Percentiles rank a stretch among this genome's conserved stretches.
Conservation (phyloP, 345 rosid species). For the Dovyalis caffra region DNA sequence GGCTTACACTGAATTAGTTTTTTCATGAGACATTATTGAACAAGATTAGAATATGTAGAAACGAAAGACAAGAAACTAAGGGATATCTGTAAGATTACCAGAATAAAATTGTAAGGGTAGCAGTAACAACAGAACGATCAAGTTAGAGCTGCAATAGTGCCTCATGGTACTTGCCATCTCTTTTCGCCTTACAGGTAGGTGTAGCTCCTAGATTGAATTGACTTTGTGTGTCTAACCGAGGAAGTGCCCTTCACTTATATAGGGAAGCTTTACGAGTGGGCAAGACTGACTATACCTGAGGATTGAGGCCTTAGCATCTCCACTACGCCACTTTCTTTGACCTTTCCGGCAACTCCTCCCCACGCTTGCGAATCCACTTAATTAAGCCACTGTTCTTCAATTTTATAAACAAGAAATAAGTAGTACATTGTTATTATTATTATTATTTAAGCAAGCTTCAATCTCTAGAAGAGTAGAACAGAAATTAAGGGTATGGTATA, state of each 20-base stretch:
- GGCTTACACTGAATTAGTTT: too few relatives aligned
- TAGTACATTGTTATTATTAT: not conserved
- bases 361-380: slow-evolving; percentile 31
- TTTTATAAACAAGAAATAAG: not conserved
- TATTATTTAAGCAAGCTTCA: not conserved
- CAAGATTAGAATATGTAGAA: not conserved
- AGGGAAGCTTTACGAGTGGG: not conserved
- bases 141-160: slow-evolving; percentile 17
- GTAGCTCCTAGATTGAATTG: not conserved
- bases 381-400: not conserved
- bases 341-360: slow-evolving; percentile 22
- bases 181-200: not conserved
- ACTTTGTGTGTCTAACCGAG: not conserved
- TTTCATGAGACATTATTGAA: not conserved
- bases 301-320: slow-evolving; percentile 4
- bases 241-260: slow-evolving; percentile 6
- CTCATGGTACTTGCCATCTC: slow-evolving; percentile 30
- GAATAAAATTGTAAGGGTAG: slow-evolving; percentile 43
- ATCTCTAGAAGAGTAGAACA: not conserved
- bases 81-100: slow-evolving; percentile 31
- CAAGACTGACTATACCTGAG: not conserved
- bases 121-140: slow-evolving; percentile 39
- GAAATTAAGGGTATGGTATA: not conserved
- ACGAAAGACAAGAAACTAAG: not conserved
- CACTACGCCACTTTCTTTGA: slow-evolving; percentile 46